Evolutionary conservation across 768 basidiomycete genomes (phyloP).

Genomic region (Termitomyces titanicus): DNA sequence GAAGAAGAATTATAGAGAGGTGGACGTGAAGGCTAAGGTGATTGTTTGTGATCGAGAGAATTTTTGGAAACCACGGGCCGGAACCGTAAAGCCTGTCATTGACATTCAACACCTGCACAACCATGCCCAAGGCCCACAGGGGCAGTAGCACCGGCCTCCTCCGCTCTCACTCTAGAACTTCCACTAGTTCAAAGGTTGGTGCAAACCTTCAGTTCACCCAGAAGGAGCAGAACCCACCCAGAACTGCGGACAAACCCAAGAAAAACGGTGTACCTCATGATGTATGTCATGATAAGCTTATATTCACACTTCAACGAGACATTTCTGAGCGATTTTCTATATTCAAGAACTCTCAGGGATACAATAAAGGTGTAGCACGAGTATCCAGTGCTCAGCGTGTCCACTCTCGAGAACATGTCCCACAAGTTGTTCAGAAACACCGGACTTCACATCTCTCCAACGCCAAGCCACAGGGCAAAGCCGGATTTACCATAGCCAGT

Average conservation of each 20-base stretch:
- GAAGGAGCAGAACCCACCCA: slow-evolving; percentile 46
- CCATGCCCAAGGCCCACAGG: slow-evolving; percentile 52
- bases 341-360: slow-evolving; percentile 17
- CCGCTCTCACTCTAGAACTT: slow-evolving; percentile 62
- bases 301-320: slow-evolving; percentile 10
- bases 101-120: slow-evolving; percentile 21
- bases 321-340: not conserved
- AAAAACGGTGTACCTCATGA: slow-evolving; percentile 42
- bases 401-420: slow-evolving; percentile 30
- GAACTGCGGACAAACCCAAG: slow-evolving; percentile 50
- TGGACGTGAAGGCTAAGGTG: not conserved
- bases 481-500: slow-evolving; percentile 58
- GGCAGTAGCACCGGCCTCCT: slow-evolving; percentile 40
- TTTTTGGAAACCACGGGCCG: slow-evolving; percentile 15
- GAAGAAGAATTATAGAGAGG: slow-evolving; percentile 5
- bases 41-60: slow-evolving; percentile 3
- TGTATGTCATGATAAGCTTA: slow-evolving; percentile 30
- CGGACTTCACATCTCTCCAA: slow-evolving; percentile 18
- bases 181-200: slow-evolving; percentile 57
- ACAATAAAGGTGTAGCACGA: slow-evolving; percentile 24
- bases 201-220: slow-evolving; percentile 67
- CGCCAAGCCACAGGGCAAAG: slow-evolving; percentile 34
- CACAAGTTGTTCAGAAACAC: slow-evolving; percentile 20
- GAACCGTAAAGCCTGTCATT: slow-evolving; percentile 6
- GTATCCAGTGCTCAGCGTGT: slow-evolving; percentile 33